Conservation (phyloP, 1,139 yeast species). For the Suhomyces guaymorum region DNA sequence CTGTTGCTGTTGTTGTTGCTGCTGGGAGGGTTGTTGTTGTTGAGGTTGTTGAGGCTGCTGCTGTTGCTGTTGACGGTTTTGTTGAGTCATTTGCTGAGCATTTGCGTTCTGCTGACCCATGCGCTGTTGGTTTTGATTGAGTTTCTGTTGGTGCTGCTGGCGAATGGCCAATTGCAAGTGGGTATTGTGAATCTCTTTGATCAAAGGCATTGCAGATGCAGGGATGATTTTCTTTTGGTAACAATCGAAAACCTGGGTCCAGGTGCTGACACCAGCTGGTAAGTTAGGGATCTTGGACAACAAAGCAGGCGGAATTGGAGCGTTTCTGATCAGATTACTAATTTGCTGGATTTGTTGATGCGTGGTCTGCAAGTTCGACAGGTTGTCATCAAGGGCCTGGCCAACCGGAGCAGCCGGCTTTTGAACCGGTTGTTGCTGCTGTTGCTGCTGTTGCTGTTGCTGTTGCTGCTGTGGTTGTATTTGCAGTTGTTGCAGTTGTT, state of each 20-base stretch:
- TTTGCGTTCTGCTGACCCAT: conserved; percentile 9
- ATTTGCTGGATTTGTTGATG: conserved; percentile 39
- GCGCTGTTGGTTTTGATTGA: conserved; percentile 19
- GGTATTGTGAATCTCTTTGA: conserved; percentile 61
- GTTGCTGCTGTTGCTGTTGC: conserved; percentile 12
- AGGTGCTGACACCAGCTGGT: conserved; percentile 80
- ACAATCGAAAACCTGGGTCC: conserved; percentile 79
- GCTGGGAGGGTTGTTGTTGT: conserved; percentile 11
- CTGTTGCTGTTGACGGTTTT: conserved; percentile 15
- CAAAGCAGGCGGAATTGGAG: conserved; percentile 76
- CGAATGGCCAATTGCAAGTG: conserved; percentile 51
- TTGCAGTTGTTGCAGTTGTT: conserved; percentile 9
- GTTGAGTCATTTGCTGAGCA: conserved; percentile 13
- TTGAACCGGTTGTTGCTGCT: conserved; percentile 10
- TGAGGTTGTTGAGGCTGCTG: conserved; percentile 11
- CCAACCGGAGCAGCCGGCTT: conserved; percentile 3
- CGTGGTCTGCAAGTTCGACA: conserved; percentile 13
- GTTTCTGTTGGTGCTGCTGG: conserved; percentile 29
- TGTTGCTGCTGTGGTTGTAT: conserved; percentile 13
- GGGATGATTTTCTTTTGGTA: conserved; percentile 61
- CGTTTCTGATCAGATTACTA: conserved; percentile 43
- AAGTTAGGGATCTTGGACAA: conserved; percentile 72
- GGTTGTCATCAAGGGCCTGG: conserved; percentile 4
- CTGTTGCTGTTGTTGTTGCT: conserved; percentile 7
- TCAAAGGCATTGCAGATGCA: conserved; percentile 51